Base-by-base conservation (phyloP, 495 filamentous ascomycete species). In the Penicillium antarcticum region DNA sequence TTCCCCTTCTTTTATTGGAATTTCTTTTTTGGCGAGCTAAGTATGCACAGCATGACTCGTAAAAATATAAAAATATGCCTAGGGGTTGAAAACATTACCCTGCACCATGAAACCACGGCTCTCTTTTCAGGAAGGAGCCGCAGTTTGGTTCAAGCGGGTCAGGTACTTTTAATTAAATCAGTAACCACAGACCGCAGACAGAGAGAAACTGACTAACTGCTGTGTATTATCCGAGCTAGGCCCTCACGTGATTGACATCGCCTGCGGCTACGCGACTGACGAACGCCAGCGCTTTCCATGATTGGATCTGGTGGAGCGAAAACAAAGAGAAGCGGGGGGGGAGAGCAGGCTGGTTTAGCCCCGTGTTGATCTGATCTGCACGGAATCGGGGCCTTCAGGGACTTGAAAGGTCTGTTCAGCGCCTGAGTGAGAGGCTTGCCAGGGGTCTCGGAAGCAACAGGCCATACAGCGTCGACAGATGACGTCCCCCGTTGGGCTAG, bases 281-380 rank as follows among this genome's bases (percentile, higher is more conserved):
- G 48, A 47, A 53, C 35, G 11, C 40, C 29, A 32, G 3, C 7
- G n/a, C 8, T n/a, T 24, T 39, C 7, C 13, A 9, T 48, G 53
- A 60, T 63, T 63, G 56, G 60, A 38, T 24, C 35, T 39, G 51
- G 42, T 48, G 52, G 37, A 45, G 31, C 32, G 33, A 29, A 50
- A 19, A 49, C 48, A 52, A 56, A 52, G 48, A 45, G 48, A 26
- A 17, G 29, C 6, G 36, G 32, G 29, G 56, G 31, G 52, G 21
- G 45, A 12, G 12, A 14, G 29, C 26, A 45, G 40, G 16, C 47
- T 24, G 45, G 17, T 39, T 53, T 44, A 48, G 35, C 52, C 51
- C 40, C 12, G 46, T 55, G 61, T 59, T 62, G 58, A 65, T 62
- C 62, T 49, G 58, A 65, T 65, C 62, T 65, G 58, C 62, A 62